Base-by-base conservation (phyloP, 805 yeast genomes). In the Zygosaccharomyces bisporus region DNA sequence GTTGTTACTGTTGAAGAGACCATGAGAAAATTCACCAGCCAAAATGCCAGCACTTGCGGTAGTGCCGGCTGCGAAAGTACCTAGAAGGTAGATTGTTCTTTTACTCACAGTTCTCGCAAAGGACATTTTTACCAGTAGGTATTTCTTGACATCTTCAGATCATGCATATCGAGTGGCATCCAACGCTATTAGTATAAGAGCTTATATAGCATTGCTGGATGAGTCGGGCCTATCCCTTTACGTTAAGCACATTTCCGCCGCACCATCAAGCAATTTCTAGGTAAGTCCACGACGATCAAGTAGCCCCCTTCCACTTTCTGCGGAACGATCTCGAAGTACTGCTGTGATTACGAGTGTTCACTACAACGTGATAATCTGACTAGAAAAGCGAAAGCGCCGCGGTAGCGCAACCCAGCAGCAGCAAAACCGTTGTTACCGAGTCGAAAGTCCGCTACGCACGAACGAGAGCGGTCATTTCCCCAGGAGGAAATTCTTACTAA, bases 11-110 rank as follows among this genome's bases (percentile, higher is more conserved):
- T 52, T 52, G 43, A 49, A 50, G 38, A 31, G 17, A 9, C 23
- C n/a, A 13, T 18, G 31, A 23, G 23, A 23, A 21, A 52, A 45
- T 36, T 54, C 43, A 16, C 49, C 44, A 41, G 43, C 34, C 31
- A 62, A 56, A 19, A 53, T 48, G 17, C 47, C 45, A 39, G 64
- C 61, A 12, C 64, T 57, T 4, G 67, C 60, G 3, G 64, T 51
- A 13, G 66, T 54, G 16, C 66, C 60, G 21, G 66, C 55, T 17
- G 66, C 62, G 29, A 68, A 63, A 24, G 61, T 58, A 31, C 63
- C 56, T 12, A 54, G 36, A 18, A 51, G 16, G 41, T 58, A 54
- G 7, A 53, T 27, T 1, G 57, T 47, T 46, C 57, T 57, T 48
- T 52, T 58, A 9, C 51, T 52, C 23, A 54, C 19, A 19, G 53